Conservation (phyloP, 2,329 filamentous ascomycete genomes). For the Venturia pyrina region DNA sequence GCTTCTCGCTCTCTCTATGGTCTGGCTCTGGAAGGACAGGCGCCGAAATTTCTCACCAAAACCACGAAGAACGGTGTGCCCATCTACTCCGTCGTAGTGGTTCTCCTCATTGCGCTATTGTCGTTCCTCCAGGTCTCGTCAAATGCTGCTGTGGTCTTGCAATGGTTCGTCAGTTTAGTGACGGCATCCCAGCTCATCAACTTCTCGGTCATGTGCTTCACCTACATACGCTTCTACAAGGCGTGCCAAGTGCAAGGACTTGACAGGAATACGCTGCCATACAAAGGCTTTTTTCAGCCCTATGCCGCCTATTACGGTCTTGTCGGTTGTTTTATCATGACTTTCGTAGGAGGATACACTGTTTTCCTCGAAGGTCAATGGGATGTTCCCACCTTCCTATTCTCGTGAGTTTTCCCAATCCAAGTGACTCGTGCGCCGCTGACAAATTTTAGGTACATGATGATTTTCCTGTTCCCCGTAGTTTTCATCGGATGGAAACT, state of each 20-base stretch:
- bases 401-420: slow-evolving; percentile 41
- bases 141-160: slow-evolving; percentile 55
- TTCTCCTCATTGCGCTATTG: slow-evolving; percentile 58
- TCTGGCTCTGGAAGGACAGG: slow-evolving; percentile 42
- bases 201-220: slow-evolving; percentile 58
- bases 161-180: slow-evolving; percentile 47
- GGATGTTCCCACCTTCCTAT: slow-evolving; percentile 61
- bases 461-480: slow-evolving; percentile 60
- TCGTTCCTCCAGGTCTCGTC: slow-evolving; percentile 65
- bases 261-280: slow-evolving; percentile 56
- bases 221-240: slow-evolving; percentile 62
- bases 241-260: slow-evolving; percentile 61
- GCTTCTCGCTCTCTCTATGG: slow-evolving; percentile 44
- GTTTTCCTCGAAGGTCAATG: slow-evolving; percentile 63
- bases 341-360: slow-evolving; percentile 64
- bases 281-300: slow-evolving; percentile 59
- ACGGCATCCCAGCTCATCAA: slow-evolving; percentile 46
- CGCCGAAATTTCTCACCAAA: slow-evolving; percentile 45
- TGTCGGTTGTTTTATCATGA: slow-evolving; percentile 56
- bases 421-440: neutral
- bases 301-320: slow-evolving; percentile 61
- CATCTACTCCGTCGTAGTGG: slow-evolving; percentile 58
- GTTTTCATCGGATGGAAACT: slow-evolving; percentile 66
- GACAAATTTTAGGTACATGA: slow-evolving; percentile 46
- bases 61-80: slow-evolving; percentile 58